phyloP scores from a whole-genome alignment of 2,329 filamentous ascomycete genomes.

The Allantophomopsis cytisporea region DNA sequence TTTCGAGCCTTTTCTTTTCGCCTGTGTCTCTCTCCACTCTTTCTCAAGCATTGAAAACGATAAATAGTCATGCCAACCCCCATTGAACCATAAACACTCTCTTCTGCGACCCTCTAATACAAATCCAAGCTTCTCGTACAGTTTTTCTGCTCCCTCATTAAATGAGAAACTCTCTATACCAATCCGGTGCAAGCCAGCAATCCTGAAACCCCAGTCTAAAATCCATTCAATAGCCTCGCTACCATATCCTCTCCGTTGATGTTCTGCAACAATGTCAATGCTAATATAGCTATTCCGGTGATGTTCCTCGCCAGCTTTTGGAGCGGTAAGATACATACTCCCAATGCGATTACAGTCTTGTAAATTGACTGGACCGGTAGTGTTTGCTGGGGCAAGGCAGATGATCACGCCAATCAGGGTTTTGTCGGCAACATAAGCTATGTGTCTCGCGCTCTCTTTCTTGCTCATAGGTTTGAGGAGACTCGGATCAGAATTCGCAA shows the following conservation, averaged over 20 bases:
- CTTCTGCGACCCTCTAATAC: too few species aligned
- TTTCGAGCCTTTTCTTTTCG: too few species aligned
- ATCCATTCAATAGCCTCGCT: slow-evolving; percentile 23
- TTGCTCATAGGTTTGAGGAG: slow-evolving; percentile 18
- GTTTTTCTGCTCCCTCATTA: background rate
- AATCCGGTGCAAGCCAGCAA: slow-evolving; percentile 21
- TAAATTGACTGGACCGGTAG: slow-evolving; percentile 1
- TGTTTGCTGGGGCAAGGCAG: slow-evolving; percentile 16
- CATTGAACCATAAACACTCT: too few species aligned
- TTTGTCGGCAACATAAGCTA: slow-evolving; percentile 14
- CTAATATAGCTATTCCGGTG: slow-evolving; percentile 25
- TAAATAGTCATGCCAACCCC: too few species aligned
- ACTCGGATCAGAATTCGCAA: slow-evolving; percentile 14
- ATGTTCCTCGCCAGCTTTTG: slow-evolving; percentile 17
- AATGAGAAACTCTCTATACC: slow-evolving; percentile 19
- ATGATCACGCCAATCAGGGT: slow-evolving; percentile 22
- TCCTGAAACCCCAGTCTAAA: slow-evolving; percentile 19
- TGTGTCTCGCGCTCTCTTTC: slow-evolving; percentile 14
- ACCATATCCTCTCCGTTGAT: slow-evolving; percentile 21
- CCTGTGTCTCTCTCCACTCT: slow-evolving; percentile 4
- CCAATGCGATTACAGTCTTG: slow-evolving; percentile 18
- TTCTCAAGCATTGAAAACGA: too few species aligned
- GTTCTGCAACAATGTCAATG: slow-evolving; percentile 15
- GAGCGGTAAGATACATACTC: slow-evolving; percentile 15
- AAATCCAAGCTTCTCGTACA: too few species aligned